Conservation (phyloP, 371 early-diverging fungal species). For the Mucor mucedo region DNA sequence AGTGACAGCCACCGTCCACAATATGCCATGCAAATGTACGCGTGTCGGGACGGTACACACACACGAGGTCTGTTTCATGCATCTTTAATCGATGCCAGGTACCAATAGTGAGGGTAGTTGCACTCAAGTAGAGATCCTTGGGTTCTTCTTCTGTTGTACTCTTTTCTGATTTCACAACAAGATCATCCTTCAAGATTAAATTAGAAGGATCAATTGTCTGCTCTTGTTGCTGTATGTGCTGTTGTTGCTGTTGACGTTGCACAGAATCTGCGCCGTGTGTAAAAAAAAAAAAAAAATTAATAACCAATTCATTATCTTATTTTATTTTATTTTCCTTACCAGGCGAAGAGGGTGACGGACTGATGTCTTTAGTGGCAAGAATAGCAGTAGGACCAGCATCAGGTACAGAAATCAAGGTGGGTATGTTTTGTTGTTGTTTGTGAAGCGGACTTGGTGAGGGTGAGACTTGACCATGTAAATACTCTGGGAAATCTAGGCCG, state of each 20-base stretch:
- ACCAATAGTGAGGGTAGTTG: slow-evolving; percentile 73
- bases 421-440: slow-evolving; percentile 17
- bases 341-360: slow-evolving; percentile 16
- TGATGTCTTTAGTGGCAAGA: slow-evolving; percentile 14
- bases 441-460: slow-evolving; percentile 33
- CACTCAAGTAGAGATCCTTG: slow-evolving; percentile 49
- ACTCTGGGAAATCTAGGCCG: slow-evolving; percentile 36
- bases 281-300: slow-evolving; percentile 4
- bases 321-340: no score
- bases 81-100: slow-evolving; percentile 78
- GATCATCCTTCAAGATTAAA: slow-evolving; percentile 14
- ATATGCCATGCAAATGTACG: slow-evolving; percentile 76
- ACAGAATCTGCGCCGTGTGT: neutral
- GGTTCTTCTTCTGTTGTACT: slow-evolving; percentile 20
- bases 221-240: no score
- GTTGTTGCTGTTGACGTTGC: neutral
- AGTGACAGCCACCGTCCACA: slow-evolving; percentile 66
- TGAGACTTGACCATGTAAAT: slow-evolving; percentile 32
- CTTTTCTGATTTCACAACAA: slow-evolving; percentile 3
- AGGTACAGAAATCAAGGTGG: slow-evolving; percentile 49
- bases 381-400: slow-evolving; percentile 55
- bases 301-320: neutral
- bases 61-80: slow-evolving; percentile 65
- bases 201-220: slow-evolving; percentile 30
- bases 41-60: slow-evolving; percentile 59